Base-by-base conservation (phyloP, 805 yeast species). In the Candida ipomoeae region DNA sequence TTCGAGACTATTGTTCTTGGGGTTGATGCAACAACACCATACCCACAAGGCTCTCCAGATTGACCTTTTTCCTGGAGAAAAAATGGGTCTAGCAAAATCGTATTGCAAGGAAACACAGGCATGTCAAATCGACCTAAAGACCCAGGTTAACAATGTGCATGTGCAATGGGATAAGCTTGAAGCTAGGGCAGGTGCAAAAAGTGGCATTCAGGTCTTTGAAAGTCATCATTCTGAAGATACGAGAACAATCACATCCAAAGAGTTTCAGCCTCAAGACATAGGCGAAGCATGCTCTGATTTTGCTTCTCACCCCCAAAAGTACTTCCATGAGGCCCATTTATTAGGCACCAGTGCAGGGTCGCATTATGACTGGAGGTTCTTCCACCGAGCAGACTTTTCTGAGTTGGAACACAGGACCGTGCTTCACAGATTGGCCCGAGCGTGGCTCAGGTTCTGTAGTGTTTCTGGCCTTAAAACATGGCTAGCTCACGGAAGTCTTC, bases 401-500 rank as follows among this genome's bases (percentile, higher is more conserved):
- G 48, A 55, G 13, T 67, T 66, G 52, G 78, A 77, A 44, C 56
- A 53, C 38, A 62, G 53, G 49, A 42, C 45, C 3, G 32, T 55
- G n/a, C 43, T 67, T 67, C 83, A 80, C 57, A 68, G 81, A 15
- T 51, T 80, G 46, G 63, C 80, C 3, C 69, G 83, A 48, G 80
- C 79, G 3, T 82, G 81, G 72, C 68, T 81, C 36, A 67, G 76
- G 43, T 80, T 82, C 53, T 60, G 80, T 23, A 62, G 67, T 32
- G 65, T 74, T 3, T 64, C 72, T 42, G 81, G 80, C 1, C 54
- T 81, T 7, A 64, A 71, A 8, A 73, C 85, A 4, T 83, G 85
- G 87, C 68, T 83, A 6, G 85, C 85, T 1, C 87, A 83, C 61
- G 89, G 89, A 1, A 69, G 85, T 1, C 67, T 83, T 54, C 69